Evolutionary conservation across 345 rosid genomes (phyloP), one percentile per base, ranked within the genome.

Genomic region (Heritiera littoralis): DNA sequence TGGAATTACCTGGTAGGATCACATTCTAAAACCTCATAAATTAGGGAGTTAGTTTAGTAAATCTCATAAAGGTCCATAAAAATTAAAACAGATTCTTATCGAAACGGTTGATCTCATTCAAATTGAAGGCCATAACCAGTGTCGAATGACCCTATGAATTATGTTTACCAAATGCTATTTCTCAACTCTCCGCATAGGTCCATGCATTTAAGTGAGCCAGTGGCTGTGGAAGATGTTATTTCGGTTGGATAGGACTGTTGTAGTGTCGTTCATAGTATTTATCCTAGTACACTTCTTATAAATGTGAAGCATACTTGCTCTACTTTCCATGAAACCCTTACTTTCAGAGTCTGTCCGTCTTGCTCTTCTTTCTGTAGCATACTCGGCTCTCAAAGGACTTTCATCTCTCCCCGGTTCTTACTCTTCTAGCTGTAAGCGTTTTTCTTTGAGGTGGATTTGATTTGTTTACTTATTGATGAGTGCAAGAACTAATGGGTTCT

Each of bases 211-310:
- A 71, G 84, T 18, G 64, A 48, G 78, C 65, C 88, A 20, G 81
- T 67, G 89, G 65, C 86, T 82, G 91, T 86, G 87, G 77, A 65
- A 66, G 81, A 51, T 12, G 79, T 90, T 77, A 81, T 54, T 28
- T 60, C 28, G 5, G 23, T 23, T 9, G 35, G 63, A 35, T 7
- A 52, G 35, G 3, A 12, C 17, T 28, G 55, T 15, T 61, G 56
- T 28, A 13, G 18, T 10, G 45, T 17, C 38, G 9, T 41, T 66
- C 54, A 49, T 9, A 5, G 14, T 54, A 72, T 8, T 51, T 51
- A 28, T 30, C 23, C 64, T 3, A 7, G 20, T 10, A 23, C 28
- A 23, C 28, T 23, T n/a, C 38, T 60, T 81, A 85, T 85, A 86
- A 83, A 81, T 80, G 11, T 35, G n/a, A 35, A 32, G 59, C 35